Evolutionary conservation across 345 rosid genomes (phyloP).

Genomic region (Hibiscus mutabilis): DNA sequence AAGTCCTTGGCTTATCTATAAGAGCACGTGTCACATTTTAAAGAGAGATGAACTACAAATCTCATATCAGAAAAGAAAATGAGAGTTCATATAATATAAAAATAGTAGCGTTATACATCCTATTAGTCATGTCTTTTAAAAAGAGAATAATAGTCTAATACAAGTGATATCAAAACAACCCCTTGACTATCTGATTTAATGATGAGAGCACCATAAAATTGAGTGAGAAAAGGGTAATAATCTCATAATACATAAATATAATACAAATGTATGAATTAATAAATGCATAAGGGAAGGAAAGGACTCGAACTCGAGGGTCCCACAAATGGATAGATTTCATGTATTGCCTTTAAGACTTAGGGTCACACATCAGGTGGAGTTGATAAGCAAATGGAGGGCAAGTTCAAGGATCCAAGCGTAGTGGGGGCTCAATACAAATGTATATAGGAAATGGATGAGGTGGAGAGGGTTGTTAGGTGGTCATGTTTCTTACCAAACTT

Average conservation of each 20-base stretch:
- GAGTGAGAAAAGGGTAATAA: no score
- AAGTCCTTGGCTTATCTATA: slow-evolving; percentile 23
- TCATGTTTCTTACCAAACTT: background rate
- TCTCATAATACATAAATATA: background rate
- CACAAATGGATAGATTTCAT: slow-evolving; percentile 24
- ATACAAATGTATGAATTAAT: background rate
- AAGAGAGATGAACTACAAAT: no score
- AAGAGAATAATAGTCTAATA: no score
- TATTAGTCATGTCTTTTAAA: no score
- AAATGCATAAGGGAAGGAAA: background rate
- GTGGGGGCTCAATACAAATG: slow-evolving; percentile 11
- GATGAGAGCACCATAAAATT: no score
- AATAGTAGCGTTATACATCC: no score
- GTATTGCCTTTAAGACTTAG: slow-evolving; percentile 25
- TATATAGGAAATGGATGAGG: background rate
- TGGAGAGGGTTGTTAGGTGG: slow-evolving; percentile 16
- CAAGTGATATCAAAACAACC: no score
- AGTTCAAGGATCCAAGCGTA: slow-evolving; percentile 55
- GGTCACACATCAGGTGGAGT: slow-evolving; percentile 33
- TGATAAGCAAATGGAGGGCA: slow-evolving; percentile 32
- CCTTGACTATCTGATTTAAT: no score
- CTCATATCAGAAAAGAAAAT: no score
- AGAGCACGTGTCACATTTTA: background rate
- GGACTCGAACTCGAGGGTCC: background rate
- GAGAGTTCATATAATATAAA: no score